Evolutionary conservation across 176 grass and related monocot species (phyloP), one percentile per base, ranked within the genome.

Genomic region (Aegilops bicornis): DNA sequence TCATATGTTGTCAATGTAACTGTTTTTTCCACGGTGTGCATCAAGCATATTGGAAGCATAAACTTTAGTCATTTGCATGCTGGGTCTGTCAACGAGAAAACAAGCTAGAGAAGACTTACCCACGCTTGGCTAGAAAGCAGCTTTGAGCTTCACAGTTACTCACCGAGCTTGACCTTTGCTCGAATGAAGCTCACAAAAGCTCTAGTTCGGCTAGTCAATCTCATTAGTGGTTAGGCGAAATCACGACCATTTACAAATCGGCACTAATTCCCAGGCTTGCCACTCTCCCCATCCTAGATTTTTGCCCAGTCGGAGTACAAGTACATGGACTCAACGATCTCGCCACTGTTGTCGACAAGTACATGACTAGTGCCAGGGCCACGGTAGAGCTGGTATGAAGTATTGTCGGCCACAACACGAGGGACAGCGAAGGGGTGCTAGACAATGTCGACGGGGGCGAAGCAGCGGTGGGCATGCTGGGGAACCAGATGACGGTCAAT

Each of bases 1-100:
- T 86, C 12, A 45, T 85, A 47, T 58, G 17, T 31, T 87, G 56
- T 3, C 67, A 56, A 29, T 58, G 56, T 15, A 74, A 8, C 71
- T 66, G n/a, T 79, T 73, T 10, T 80, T 90, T 63, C 56, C 54
- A 58, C 25, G 47, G 23, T 64, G 78, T 86, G 24, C 31, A 54
- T 40, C 19, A 14, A 48, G 33, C 78, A 22, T 68, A 25, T 58
- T 87, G 69, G 1, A 62, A 63, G 17, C 14, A 39, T 63, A 25
- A 16, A 73, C 43, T 71, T 77, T 79, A 10, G 42, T 59, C 45
- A 77, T 58, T 23, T 10, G 27, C 50, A 52, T 76, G 73, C 45
- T 76, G 48, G 72, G 24, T 48, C 25, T 76, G 24, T 73, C 37
- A 73, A 31, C 17, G 15, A 52, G 42, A 58, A 58, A 22, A 43